These are phyloP conservation scores for Naganishia kalamii DNA, from an alignment of 768 basidiomycete genomes.

Conservation along the genomic window DNA sequence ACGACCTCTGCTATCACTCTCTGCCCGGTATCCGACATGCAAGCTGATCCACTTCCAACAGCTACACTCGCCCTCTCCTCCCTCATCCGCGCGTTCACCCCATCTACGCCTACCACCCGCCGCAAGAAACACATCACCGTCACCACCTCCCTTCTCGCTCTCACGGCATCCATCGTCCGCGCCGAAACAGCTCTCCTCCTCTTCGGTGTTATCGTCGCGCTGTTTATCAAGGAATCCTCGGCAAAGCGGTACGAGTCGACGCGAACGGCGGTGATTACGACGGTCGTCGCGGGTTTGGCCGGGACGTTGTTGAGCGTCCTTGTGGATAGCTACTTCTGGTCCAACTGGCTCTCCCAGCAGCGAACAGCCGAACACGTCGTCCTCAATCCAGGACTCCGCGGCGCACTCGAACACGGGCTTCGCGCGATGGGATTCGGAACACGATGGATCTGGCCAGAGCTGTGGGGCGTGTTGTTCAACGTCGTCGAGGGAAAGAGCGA, in stretches of 20 bases:
- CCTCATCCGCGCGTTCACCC: too few species aligned
- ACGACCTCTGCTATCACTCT: too few species aligned
- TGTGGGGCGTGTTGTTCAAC: slow-evolving; percentile 73
- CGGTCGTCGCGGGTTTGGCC: slow-evolving; percentile 35
- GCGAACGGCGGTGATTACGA: slow-evolving; percentile 17
- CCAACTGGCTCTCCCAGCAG: slow-evolving; percentile 14
- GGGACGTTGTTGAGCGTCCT: not conserved
- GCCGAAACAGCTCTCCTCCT: slow-evolving; percentile 70
- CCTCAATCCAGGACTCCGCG: slow-evolving; percentile 16
- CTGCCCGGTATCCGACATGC: too few species aligned
- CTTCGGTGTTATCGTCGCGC: slow-evolving; percentile 51
- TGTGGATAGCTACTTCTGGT: slow-evolving; percentile 86
- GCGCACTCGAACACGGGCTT: not conserved
- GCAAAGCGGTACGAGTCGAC: not conserved
- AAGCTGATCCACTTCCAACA: too few species aligned
- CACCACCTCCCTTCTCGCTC: slow-evolving; percentile 61
- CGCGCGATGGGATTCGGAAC: slow-evolving; percentile 1
- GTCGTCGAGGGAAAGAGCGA: slow-evolving; percentile 75
- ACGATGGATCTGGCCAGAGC: slow-evolving; percentile 65
- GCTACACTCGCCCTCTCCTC: not conserved
- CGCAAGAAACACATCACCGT: not conserved
- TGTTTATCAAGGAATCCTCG: slow-evolving; percentile 44
- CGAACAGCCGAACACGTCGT: slow-evolving; percentile 23
- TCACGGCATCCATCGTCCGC: slow-evolving; percentile 65
- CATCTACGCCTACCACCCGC: too few species aligned